These are phyloP conservation scores for Pseudozyma sp. DNA, from an alignment of 1,284 basidiomycete species.

Conservation along the genomic window DNA sequence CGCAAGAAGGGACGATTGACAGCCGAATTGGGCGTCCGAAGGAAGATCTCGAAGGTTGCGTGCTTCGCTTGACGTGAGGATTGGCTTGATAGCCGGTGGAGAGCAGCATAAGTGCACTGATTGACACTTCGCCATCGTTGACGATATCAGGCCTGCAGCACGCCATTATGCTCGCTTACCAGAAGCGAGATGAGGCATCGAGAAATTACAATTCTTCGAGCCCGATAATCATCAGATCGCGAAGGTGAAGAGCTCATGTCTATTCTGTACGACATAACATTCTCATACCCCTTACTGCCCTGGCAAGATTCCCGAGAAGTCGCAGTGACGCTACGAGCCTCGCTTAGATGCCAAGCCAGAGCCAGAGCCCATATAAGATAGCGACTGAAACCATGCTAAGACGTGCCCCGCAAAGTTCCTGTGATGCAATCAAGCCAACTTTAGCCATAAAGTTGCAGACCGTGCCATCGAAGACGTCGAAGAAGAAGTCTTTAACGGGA, in stretches of 20 bases:
- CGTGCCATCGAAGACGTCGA: neutral
- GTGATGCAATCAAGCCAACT: neutral
- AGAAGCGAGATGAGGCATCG: no score
- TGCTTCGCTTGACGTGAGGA: slow-evolving; percentile 24
- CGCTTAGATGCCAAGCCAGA: slow-evolving; percentile 23
- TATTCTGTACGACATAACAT: no score
- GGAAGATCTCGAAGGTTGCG: slow-evolving; percentile 21
- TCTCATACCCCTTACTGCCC: neutral
- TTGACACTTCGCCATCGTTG: no score
- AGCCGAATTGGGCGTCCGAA: neutral
- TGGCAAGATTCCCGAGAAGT: neutral
- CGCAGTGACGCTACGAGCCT: slow-evolving; percentile 29
- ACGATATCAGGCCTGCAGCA: no score
- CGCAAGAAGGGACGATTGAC: no score
- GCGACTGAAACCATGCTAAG: slow-evolving; percentile 1
- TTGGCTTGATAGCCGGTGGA: neutral
- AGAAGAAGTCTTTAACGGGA: no score
- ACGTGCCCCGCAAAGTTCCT: slow-evolving; percentile 4
- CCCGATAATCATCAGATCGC: no score
- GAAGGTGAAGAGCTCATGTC: no score
- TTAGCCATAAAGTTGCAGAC: neutral
- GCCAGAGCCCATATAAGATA: neutral
- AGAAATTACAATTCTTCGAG: no score
- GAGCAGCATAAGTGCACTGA: no score
- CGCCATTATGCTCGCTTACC: no score